These are phyloP conservation scores for Gossypium longicalyx DNA, from an alignment of 345 rosid species.

Conservation along the genomic window DNA sequence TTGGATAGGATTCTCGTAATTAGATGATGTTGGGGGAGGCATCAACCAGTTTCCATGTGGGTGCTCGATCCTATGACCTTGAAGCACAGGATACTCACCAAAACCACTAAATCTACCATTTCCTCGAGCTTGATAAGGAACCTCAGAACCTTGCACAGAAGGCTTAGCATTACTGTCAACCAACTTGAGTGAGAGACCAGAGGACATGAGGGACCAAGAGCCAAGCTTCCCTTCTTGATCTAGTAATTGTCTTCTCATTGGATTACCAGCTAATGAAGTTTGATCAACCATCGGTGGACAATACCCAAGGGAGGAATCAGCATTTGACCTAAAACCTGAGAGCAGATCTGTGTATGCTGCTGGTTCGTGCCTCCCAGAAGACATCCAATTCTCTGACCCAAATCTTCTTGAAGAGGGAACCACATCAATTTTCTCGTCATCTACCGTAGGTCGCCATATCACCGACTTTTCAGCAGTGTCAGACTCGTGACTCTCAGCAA, in stretches of 20 bases:
- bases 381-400: conserved; percentile 48
- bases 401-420: conserved; percentile 45
- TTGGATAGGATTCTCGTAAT: conserved; percentile 35
- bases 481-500: conserved; percentile 40
- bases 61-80: conserved; percentile 37
- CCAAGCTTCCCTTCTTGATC: conserved; percentile 48
- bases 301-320: conserved; percentile 37
- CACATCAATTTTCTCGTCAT: conserved; percentile 51
- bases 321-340: conserved; percentile 49
- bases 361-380: conserved; percentile 45
- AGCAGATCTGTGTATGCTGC: conserved; percentile 57
- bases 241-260: conserved; percentile 26
- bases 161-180: conserved; percentile 31
- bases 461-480: conserved; percentile 56
- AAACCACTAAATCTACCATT: conserved; percentile 33
- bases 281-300: conserved; percentile 37
- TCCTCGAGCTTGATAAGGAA: conserved; percentile 33
- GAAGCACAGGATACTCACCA: conserved; percentile 39
- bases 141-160: conserved; percentile 31
- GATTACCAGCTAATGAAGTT: conserved; percentile 24
- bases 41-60: conserved; percentile 52
- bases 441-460: conserved; percentile 48
- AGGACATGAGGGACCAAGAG: conserved; percentile 49
- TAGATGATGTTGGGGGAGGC: conserved; percentile 39
- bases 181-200: conserved; percentile 48